phyloP scores from a whole-genome alignment of 2,329 filamentous ascomycete genomes.

The Cladosporium halotolerans region DNA sequence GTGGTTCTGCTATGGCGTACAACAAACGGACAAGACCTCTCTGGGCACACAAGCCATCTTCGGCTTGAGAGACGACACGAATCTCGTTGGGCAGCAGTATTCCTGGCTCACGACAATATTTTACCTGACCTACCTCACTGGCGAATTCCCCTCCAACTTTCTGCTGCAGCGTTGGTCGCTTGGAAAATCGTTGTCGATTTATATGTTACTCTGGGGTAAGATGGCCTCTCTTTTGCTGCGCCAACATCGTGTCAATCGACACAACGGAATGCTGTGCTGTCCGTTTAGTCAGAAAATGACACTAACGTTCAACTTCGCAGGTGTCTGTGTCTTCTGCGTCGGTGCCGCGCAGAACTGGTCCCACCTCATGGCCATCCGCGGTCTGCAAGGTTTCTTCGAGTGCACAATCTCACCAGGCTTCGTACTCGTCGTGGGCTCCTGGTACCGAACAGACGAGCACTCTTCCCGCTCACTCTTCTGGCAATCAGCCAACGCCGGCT shows the following conservation, averaged over 20 bases:
- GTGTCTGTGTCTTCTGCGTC: conserved; percentile 25
- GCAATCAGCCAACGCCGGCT: conserved; percentile 32
- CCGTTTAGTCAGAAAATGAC: too few species aligned
- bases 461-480: conserved; percentile 31
- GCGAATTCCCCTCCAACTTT: conserved; percentile 33
- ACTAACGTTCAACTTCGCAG: neutral
- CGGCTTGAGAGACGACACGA: conserved; percentile 42
- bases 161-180: conserved; percentile 31
- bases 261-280: too few species aligned
- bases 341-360: conserved; percentile 29
- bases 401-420: conserved; percentile 34
- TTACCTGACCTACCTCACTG: conserved; percentile 37
- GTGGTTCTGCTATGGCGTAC: conserved; percentile 45
- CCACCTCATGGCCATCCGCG: conserved; percentile 31
- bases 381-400: conserved; percentile 34
- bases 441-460: conserved; percentile 33
- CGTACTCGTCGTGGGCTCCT: conserved; percentile 30
- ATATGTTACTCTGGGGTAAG: conserved; percentile 31
- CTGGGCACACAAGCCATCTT: conserved; percentile 41
- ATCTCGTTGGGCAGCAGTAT: conserved; percentile 33
- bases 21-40: conserved; percentile 44
- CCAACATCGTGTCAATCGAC: neutral
- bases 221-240: neutral
- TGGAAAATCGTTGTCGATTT: conserved; percentile 31
- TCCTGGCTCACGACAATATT: conserved; percentile 39